Conservation (phyloP, 2,329 filamentous ascomycete genomes). For the Trichophyton benhamiae region DNA sequence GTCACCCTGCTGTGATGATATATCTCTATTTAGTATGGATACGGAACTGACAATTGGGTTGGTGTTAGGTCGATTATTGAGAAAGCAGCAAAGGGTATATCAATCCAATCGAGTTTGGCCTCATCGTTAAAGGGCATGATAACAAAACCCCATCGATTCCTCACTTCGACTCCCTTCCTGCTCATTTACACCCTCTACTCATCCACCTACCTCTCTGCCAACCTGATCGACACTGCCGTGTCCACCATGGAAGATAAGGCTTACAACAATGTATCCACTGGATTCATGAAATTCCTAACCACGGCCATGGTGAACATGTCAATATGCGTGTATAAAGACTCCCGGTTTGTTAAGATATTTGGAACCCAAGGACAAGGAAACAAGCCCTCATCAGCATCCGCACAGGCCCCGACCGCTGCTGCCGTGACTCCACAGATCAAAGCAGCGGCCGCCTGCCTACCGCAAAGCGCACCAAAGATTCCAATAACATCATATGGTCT, state of each 20-base stretch:
- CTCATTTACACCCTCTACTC: conserved; percentile 57
- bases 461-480: conserved; percentile 36
- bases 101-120: conserved; percentile 31
- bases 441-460: neutral
- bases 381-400: conserved; percentile 6
- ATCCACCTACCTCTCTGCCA: conserved; percentile 80
- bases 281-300: conserved; percentile 66
- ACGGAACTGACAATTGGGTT: neutral
- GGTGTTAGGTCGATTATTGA: conserved; percentile 36
- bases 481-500: conserved; percentile 60
- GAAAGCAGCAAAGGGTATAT: conserved; percentile 35
- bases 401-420: conserved; percentile 4
- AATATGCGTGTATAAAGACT: conserved; percentile 81
- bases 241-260: conserved; percentile 50
- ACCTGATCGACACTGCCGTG: conserved; percentile 68
- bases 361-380: conserved; percentile 40
- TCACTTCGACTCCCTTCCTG: conserved; percentile 37
- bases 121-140: conserved; percentile 31
- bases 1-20: neutral
- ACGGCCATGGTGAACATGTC: conserved; percentile 73
- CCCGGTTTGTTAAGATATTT: conserved; percentile 71
- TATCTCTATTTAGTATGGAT: neutral
- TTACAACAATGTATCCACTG: conserved; percentile 53
- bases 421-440: neutral
- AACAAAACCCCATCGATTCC: conserved; percentile 31